Conservation (phyloP, 2,329 filamentous ascomycete genomes). For the Fusarium nodosum region DNA sequence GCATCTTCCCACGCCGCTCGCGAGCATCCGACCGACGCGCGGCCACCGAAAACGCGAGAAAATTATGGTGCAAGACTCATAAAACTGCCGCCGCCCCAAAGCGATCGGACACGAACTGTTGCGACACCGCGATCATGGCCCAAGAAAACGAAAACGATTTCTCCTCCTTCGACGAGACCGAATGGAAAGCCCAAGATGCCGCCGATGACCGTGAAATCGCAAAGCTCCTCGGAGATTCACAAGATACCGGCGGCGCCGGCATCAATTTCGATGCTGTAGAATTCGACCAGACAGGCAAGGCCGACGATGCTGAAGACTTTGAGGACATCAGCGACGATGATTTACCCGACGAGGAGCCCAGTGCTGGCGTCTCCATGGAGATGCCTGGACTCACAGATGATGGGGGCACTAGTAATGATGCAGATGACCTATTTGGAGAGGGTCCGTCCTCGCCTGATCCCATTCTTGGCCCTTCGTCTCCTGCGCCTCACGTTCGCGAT, state of each 20-base stretch:
- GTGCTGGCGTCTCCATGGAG: conserved; percentile 59
- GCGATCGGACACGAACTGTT: conserved; percentile 44
- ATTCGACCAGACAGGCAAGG: conserved; percentile 81
- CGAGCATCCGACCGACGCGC: conserved; percentile 18
- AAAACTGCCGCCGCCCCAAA: conserved; percentile 42
- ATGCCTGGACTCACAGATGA: conserved; percentile 71
- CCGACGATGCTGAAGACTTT: conserved; percentile 90
- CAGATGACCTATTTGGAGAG: conserved; percentile 79
- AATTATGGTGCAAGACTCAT: conserved; percentile 50
- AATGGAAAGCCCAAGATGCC: conserved; percentile 61
- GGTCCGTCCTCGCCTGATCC: conserved; percentile 65
- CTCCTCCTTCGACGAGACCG: conserved; percentile 54
- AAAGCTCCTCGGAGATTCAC: conserved; percentile 59
- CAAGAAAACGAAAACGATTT: conserved; percentile 51
- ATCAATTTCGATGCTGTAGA: conserved; percentile 61
- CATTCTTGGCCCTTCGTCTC: conserved; percentile 60
- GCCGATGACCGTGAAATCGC: conserved; percentile 65
- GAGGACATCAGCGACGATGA: conserved; percentile 95
- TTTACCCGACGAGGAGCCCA: conserved; percentile 79
- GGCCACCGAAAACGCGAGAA: conserved; percentile 5
- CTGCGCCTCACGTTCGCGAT: conserved; percentile 59
- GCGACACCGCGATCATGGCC: conserved; percentile 52
- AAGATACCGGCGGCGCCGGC: conserved; percentile 56
- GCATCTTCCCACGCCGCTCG: conserved; percentile 12
- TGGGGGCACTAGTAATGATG: conserved; percentile 70